phyloP scores from a whole-genome alignment of 2,329 filamentous ascomycete species.

The Clarireedia monteithiana region DNA sequence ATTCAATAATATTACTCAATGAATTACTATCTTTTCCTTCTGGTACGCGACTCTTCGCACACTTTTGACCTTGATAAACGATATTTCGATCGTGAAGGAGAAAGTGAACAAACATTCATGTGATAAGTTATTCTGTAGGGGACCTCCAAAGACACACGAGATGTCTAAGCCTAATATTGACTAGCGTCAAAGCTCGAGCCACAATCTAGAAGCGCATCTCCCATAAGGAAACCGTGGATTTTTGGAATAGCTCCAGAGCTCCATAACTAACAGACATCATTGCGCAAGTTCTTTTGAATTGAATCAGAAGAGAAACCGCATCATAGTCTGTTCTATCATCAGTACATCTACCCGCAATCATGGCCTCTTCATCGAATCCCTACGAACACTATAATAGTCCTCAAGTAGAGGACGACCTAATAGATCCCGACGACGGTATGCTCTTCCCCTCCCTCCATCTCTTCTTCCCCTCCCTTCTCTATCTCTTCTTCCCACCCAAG shows the following conservation, averaged over 20 bases:
- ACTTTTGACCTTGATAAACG: too few species aligned
- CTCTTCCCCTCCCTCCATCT: conserved; percentile 8
- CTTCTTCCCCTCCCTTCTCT: not conserved
- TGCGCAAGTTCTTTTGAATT: not conserved
- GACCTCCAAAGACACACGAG: not conserved
- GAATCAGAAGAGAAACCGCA: not conserved
- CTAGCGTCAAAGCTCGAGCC: not conserved
- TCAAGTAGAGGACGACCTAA: conserved; percentile 58
- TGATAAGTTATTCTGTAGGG: too few species aligned
- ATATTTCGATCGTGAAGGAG: not conserved
- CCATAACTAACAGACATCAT: not conserved
- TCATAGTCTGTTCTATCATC: not conserved
- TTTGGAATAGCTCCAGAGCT: conserved; percentile 10
- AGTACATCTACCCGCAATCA: conserved; percentile 7
- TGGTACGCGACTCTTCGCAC: too few species aligned
- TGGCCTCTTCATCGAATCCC: conserved; percentile 34
- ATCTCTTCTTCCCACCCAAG: not conserved
- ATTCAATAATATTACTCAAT: not conserved
- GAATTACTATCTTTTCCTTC: not conserved
- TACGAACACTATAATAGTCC: conserved; percentile 55
- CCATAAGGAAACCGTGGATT: conserved; percentile 21
- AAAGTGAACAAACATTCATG: not conserved
- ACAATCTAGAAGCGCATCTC: conserved; percentile 6
- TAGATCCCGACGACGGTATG: conserved; percentile 72
- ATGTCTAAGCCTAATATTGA: conserved; percentile 4